These are phyloP conservation scores for Ophiostoma australiae DNA, from an alignment of 2,329 filamentous ascomycete species.

Conservation along the genomic window DNA sequence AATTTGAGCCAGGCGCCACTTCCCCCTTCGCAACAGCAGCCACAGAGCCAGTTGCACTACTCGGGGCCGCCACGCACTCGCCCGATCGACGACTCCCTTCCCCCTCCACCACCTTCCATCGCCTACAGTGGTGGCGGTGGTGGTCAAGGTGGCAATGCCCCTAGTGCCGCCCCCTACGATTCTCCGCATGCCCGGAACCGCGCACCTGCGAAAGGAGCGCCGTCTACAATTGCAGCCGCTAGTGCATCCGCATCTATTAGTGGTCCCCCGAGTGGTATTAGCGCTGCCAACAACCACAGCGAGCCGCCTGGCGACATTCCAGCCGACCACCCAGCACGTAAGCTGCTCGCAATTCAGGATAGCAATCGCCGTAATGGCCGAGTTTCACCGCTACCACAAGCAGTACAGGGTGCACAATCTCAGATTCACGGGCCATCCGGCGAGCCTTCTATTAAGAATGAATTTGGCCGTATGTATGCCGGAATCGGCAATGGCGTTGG, in stretches of 20 bases:
- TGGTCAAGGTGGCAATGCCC: conserved; percentile 19
- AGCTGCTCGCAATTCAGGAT: conserved; percentile 72
- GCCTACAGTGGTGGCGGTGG: conserved; percentile 42
- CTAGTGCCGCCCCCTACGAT: not conserved
- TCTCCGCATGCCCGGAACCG: not conserved
- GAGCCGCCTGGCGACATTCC: conserved; percentile 47
- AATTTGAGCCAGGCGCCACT: conserved; percentile 32
- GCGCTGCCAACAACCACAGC: conserved; percentile 29
- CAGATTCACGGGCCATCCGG: conserved; percentile 72
- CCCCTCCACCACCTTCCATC: conserved; percentile 46
- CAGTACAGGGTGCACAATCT: conserved; percentile 84
- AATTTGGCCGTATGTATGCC: conserved; percentile 91
- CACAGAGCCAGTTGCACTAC: conserved; percentile 21
- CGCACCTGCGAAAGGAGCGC: not conserved
- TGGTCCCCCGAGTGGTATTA: conserved; percentile 32
- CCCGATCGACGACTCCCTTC: conserved; percentile 41
- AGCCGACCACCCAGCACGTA: conserved; percentile 56
- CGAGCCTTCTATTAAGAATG: conserved; percentile 87
- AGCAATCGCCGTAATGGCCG: conserved; percentile 71
- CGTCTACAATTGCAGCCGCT: not conserved
- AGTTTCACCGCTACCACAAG: conserved; percentile 83
- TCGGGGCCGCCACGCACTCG: conserved; percentile 37
- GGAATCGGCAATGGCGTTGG: conserved; percentile 67
- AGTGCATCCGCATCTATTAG: not conserved
- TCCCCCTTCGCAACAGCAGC: conserved; percentile 27